Conservation (phyloP, 352 stramenopile species). For the Pilasporangium apinafurcum region DNA sequence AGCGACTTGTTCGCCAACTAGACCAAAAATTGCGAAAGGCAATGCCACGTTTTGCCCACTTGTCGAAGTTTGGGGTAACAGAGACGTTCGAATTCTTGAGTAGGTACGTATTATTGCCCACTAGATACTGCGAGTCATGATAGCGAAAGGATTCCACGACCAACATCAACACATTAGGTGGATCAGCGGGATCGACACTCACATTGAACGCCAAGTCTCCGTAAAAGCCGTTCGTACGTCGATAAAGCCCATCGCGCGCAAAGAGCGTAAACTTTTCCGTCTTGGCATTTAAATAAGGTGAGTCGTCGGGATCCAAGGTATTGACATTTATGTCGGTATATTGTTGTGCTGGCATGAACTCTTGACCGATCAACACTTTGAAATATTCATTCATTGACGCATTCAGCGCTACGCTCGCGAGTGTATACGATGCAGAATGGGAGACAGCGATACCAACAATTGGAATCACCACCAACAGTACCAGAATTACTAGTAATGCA, state of each 20-base stretch:
- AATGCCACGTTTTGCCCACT: constrained; percentile 35
- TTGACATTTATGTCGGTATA: constrained; percentile 8
- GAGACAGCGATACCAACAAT: constrained; percentile 10
- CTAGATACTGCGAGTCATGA: constrained; percentile 43
- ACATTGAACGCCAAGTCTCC: constrained; percentile 37
- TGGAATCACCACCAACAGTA: constrained; percentile 6
- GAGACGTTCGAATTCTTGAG: constrained; percentile 26
- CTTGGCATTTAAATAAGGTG: constrained; percentile 20
- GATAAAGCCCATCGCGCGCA: constrained; percentile 28
- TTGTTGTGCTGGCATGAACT: constrained; percentile 11
- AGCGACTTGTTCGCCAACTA: constrained; percentile 49
- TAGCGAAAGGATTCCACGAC: constrained; percentile 49
- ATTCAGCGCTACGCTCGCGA: constrained; percentile 31
- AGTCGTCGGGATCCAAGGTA: background rate
- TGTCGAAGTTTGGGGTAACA: constrained; percentile 40
- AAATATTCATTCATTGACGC: constrained; percentile 35
- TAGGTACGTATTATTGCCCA: constrained; percentile 19
- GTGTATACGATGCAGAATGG: constrained; percentile 7
- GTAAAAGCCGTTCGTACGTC: constrained; percentile 29
- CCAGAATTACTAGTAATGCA: background rate
- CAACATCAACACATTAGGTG: constrained; percentile 44
- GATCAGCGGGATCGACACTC: constrained; percentile 15
- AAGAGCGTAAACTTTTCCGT: constrained; percentile 43
- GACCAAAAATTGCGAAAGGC: constrained; percentile 57
- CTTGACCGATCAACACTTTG: constrained; percentile 7